Evolutionary conservation across 75 land plant species (phyloP).

Genomic region (Ceratopteris richardii): DNA sequence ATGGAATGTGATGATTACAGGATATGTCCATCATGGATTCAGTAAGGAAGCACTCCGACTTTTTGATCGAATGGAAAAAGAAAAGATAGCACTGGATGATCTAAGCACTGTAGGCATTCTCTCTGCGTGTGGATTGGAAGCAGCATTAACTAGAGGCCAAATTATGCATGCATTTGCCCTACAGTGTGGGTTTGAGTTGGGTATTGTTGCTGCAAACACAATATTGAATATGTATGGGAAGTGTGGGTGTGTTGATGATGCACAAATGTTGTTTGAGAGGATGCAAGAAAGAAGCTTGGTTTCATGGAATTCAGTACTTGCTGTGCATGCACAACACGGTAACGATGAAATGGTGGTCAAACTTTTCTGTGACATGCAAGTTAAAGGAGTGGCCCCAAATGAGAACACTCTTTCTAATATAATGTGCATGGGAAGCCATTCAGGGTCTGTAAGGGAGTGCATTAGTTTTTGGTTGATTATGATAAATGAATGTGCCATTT

Average conservation of each 20-base stretch:
- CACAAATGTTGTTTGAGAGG: conserved; percentile 22
- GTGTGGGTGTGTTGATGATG: conserved; percentile 19
- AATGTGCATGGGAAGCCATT: conserved; percentile 8
- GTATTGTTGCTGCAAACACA: neutral
- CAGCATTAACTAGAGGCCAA: conserved; percentile 35
- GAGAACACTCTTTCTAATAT: conserved; percentile 25
- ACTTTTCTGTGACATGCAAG: conserved; percentile 17
- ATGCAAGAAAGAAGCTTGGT: conserved; percentile 24
- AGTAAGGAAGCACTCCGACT: conserved; percentile 34
- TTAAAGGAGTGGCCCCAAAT: conserved; percentile 14
- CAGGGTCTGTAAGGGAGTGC: neutral
- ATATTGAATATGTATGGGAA: conserved; percentile 45
- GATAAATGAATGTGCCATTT: neutral
- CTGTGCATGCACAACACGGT: conserved; percentile 35
- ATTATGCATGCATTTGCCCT: conserved; percentile 32
- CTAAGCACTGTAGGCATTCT: conserved; percentile 51
- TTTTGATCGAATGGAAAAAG: conserved; percentile 37
- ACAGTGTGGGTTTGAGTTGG: neutral
- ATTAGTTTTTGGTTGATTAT: neutral
- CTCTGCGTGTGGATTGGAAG: conserved; percentile 52
- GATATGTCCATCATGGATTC: conserved; percentile 61
- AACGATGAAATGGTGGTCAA: conserved; percentile 23
- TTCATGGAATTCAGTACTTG: conserved; percentile 31
- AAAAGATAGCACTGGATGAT: conserved; percentile 31
- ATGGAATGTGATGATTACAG: conserved; percentile 66